Conservation (phyloP, 352 stramenopile species). For the Phytophthora quininea region DNA sequence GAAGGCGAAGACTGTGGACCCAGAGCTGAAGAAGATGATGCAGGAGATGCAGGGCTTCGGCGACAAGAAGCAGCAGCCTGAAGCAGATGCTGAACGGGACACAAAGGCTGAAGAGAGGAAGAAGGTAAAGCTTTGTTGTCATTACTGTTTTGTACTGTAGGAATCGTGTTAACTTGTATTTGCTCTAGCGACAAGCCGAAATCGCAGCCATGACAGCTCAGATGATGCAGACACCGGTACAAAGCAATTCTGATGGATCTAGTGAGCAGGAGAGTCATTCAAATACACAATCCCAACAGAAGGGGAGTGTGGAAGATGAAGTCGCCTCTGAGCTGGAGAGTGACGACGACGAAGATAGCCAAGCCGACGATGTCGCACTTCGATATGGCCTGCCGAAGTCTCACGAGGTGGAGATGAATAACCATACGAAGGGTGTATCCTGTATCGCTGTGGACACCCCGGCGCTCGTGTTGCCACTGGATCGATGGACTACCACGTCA, state of each 20-base stretch:
- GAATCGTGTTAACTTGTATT: conserved; percentile 4
- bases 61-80: conserved; percentile 23
- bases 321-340: conserved; percentile 22
- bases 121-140: conserved; percentile 35
- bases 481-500: conserved; percentile 86
- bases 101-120: conserved; percentile 34
- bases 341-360: conserved; percentile 49
- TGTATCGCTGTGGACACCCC: conserved; percentile 74
- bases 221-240: conserved; percentile 63
- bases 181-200: conserved; percentile 57
- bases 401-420: conserved; percentile 65
- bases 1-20: conserved; percentile 15
- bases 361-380: conserved; percentile 56
- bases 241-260: background rate
- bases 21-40: conserved; percentile 45
- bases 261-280: conserved; percentile 5
- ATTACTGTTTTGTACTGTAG: background rate
- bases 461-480: conserved; percentile 76
- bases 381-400: conserved; percentile 78
- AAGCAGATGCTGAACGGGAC: background rate
- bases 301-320: conserved; percentile 16
- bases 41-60: conserved; percentile 59
- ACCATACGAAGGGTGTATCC: conserved; percentile 64
- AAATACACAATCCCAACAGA: conserved; percentile 1
- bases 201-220: conserved; percentile 75